Evolutionary conservation across 345 rosid species (phyloP).

Genomic region (Eucalyptus shirleyi): DNA sequence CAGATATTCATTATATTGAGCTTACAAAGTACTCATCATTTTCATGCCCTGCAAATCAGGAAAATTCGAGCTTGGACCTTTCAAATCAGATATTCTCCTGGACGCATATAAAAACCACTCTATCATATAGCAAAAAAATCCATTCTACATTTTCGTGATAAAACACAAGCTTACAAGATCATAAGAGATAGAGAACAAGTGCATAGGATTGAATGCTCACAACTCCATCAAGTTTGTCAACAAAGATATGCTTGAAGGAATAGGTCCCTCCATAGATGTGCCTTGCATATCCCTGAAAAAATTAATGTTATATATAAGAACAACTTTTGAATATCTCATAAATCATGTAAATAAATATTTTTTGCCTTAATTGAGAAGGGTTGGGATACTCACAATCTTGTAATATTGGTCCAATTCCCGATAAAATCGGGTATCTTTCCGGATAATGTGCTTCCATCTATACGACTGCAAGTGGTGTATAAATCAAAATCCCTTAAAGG

Average conservation of each 20-base stretch:
- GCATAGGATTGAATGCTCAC: conserved; percentile 11
- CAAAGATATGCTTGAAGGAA: background rate
- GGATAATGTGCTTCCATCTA: conserved; percentile 60
- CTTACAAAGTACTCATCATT: conserved; percentile 34
- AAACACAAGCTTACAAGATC: background rate
- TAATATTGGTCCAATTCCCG: conserved; percentile 61
- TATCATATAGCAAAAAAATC: background rate
- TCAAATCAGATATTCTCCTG: conserved; percentile 78
- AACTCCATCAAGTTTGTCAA: conserved; percentile 28
- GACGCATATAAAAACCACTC: background rate
- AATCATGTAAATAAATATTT: background rate
- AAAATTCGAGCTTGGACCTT: conserved; percentile 35
- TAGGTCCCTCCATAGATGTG: conserved; percentile 74
- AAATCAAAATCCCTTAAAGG: background rate
- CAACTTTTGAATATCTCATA: background rate
- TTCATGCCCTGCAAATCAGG: conserved; percentile 30
- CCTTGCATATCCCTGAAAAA: conserved; percentile 61
- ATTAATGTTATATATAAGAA: background rate
- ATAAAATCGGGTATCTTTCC: conserved; percentile 70
- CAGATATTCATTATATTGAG: background rate
- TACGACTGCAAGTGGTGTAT: conserved; percentile 27
- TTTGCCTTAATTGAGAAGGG: background rate
- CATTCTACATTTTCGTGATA: background rate
- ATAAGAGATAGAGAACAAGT: background rate
- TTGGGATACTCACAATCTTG: conserved; percentile 36